A percentile compares a stretch with the other conserved stretches of the same genome.
Evolutionary conservation across 2,329 filamentous ascomycete genomes (phyloP).

Genomic region (Septoria linicola): DNA sequence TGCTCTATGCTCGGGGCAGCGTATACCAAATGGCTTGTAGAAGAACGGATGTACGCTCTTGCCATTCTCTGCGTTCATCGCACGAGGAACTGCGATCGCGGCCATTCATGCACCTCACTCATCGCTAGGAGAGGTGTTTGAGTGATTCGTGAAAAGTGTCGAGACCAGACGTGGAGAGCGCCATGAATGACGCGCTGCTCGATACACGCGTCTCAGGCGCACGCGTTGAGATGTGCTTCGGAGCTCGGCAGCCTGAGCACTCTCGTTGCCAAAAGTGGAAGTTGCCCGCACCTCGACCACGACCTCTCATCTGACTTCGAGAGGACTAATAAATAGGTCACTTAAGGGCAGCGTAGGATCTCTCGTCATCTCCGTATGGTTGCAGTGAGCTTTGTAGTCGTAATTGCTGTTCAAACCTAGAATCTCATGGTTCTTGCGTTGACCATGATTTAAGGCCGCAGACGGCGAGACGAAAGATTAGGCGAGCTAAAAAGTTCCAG

Average conservation of each 20-base stretch:
- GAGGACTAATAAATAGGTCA: too few relatives aligned
- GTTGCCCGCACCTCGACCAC: too few relatives aligned
- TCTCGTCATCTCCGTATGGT: too few relatives aligned
- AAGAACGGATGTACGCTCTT: slow-evolving; percentile 37
- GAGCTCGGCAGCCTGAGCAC: too few relatives aligned
- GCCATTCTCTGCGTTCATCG: slow-evolving; percentile 29
- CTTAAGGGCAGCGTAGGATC: too few relatives aligned
- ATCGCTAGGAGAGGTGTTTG: neutral
- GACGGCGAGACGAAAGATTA: too few relatives aligned
- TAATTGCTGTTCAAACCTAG: too few relatives aligned
- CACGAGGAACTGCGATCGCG: slow-evolving; percentile 23
- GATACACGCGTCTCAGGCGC: neutral
- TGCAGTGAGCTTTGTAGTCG: too few relatives aligned
- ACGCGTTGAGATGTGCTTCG: neutral
- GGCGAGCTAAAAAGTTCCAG: slow-evolving; percentile 11
- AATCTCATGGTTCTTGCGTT: too few relatives aligned
- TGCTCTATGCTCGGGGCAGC: neutral
- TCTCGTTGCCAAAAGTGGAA: too few relatives aligned
- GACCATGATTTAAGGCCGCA: too few relatives aligned
- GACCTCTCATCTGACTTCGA: too few relatives aligned
- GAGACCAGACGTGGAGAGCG: neutral
- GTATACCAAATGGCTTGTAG: slow-evolving; percentile 22
- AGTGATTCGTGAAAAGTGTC: neutral
- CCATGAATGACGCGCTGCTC: neutral
- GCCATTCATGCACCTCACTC: slow-evolving; percentile 24